Conservation (phyloP, 208 protist genomes). For the Angomonas deanei region DNA sequence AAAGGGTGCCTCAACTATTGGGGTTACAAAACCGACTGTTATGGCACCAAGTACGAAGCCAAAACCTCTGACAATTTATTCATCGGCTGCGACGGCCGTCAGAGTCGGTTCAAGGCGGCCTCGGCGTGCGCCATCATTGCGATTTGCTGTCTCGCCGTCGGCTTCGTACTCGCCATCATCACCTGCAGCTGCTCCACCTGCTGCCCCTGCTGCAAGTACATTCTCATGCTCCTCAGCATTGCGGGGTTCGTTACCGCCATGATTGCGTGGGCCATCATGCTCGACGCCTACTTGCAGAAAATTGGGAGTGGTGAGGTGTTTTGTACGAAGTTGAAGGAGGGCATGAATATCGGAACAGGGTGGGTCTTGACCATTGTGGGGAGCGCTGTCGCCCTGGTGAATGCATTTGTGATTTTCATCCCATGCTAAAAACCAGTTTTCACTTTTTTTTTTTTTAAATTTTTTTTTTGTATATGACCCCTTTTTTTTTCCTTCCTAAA, state of each 20-base stretch:
- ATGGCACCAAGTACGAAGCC: constrained; percentile 12
- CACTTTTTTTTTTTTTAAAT: background rate
- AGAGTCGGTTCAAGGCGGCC: constrained; percentile 28
- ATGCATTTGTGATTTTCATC: constrained; percentile 23
- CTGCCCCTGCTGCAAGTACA: constrained; percentile 26
- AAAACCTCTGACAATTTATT: constrained; percentile 14
- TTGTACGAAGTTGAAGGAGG: constrained; percentile 8
- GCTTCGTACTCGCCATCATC: constrained; percentile 13
- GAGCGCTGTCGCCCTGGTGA: constrained; percentile 24
- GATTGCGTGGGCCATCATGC: constrained; percentile 32
- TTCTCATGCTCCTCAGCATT: constrained; percentile 26
- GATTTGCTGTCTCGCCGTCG: constrained; percentile 11
- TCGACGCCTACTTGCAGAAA: constrained; percentile 14
- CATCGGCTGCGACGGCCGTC: constrained; percentile 14
- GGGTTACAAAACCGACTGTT: constrained; percentile 35
- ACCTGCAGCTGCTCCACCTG: constrained; percentile 33
- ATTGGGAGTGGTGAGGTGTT: background rate
- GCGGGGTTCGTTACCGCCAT: constrained; percentile 9
- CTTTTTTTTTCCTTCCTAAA: background rate
- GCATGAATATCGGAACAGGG: constrained; percentile 22
- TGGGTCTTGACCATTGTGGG: constrained; percentile 29
- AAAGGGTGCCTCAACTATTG: constrained; percentile 44
- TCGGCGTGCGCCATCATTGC: constrained; percentile 36
- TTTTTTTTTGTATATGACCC: constrained; percentile 1
- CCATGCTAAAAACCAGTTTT: constrained; percentile 13